Evolutionary conservation across 495 filamentous ascomycete genomes (phyloP).

Genomic region (Staphylotrichum tortipilum): DNA sequence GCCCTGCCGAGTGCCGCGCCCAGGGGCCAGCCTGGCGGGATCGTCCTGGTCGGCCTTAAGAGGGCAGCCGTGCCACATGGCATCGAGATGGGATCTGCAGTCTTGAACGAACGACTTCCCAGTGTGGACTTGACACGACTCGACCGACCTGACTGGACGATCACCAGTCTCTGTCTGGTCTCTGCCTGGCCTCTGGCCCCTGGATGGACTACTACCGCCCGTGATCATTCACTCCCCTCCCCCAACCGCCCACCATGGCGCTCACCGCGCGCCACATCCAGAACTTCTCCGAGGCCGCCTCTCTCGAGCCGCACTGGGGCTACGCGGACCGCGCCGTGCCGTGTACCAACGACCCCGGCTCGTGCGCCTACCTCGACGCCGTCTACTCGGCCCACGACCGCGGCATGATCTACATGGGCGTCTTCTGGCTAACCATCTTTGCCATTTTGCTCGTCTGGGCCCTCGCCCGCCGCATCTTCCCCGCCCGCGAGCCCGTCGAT

Average conservation of each 20-base stretch:
- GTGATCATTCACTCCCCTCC: no score
- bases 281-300: constrained; percentile 30
- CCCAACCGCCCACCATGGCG: constrained; percentile 1
- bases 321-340: constrained; percentile 49
- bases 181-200: no score
- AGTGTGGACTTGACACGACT: no score
- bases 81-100: neutral
- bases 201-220: no score
- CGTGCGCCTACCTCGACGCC: constrained; percentile 55
- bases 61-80: neutral
- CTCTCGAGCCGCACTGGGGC: constrained; percentile 51
- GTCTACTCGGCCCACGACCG: constrained; percentile 52
- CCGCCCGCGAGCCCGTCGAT: constrained; percentile 11
- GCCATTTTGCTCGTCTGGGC: constrained; percentile 45
- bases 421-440: constrained; percentile 50
- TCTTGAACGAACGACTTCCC: no score
- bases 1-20: no score
- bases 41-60: no score
- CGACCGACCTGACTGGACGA: no score
- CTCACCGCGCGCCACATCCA: constrained; percentile 24
- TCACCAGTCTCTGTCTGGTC: no score
- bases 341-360: constrained; percentile 50
- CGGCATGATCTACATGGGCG: constrained; percentile 52
- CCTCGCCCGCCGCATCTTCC: constrained; percentile 25
- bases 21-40: neutral